Evolutionary conservation across 495 filamentous ascomycete genomes (phyloP).

Genomic region (Rhizodiscina lignyota): DNA sequence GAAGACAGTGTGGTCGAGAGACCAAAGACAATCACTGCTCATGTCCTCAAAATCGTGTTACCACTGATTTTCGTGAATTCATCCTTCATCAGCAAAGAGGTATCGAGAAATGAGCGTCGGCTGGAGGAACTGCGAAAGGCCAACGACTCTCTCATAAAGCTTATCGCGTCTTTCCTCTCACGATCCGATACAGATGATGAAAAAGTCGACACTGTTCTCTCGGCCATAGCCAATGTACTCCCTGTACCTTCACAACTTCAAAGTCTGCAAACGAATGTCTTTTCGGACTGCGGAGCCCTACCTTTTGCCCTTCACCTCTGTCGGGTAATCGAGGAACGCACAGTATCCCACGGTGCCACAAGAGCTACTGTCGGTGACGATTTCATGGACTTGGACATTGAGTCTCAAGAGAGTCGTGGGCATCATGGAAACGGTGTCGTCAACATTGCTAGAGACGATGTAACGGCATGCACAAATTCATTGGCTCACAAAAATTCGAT

Average conservation of each 20-base stretch:
- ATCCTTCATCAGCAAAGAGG: slow-evolving; percentile 5
- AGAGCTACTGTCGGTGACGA: slow-evolving; percentile 26
- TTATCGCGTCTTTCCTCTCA: slow-evolving; percentile 12
- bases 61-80: slow-evolving; percentile 12
- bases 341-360: slow-evolving; percentile 9
- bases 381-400: slow-evolving; percentile 67
- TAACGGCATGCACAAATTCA: too few species aligned
- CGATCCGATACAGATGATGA: slow-evolving; percentile 14
- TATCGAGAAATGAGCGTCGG: slow-evolving; percentile 10
- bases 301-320: slow-evolving; percentile 7
- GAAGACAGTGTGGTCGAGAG: slow-evolving; percentile 9
- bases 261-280: slow-evolving; percentile 3
- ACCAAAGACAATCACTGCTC: slow-evolving; percentile 14
- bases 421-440: too few species aligned
- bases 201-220: slow-evolving; percentile 19
- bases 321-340: slow-evolving; percentile 26
- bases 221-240: slow-evolving; percentile 6
- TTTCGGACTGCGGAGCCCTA: slow-evolving; percentile 5
- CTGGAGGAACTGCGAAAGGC: slow-evolving; percentile 8
- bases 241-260: slow-evolving; percentile 6
- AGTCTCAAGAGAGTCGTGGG: slow-evolving; percentile 33
- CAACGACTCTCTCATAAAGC: slow-evolving; percentile 9
- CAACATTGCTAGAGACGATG: too few species aligned
- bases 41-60: slow-evolving; percentile 18
- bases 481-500: too few species aligned